Conservation (phyloP, 2,329 filamentous ascomycete genomes). For the Pseudocercospora crystallina region DNA sequence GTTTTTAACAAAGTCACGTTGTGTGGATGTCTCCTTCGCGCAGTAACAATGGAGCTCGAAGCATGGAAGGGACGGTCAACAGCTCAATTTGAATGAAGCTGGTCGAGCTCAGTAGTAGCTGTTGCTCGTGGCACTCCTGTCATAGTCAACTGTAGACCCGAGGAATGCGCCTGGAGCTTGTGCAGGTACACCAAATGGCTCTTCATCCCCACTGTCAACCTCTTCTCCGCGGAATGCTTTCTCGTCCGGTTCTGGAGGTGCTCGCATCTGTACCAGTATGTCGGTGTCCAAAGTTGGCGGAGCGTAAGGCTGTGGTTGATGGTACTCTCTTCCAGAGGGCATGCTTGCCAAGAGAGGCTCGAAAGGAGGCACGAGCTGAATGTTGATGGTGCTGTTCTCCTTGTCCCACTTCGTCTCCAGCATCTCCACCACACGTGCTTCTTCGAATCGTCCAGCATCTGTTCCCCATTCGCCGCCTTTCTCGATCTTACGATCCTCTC, state of each 20-base stretch:
- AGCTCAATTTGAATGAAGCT: no score
- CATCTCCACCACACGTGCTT: conserved; percentile 81
- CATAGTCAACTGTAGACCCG: conserved; percentile 40
- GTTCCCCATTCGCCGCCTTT: conserved; percentile 71
- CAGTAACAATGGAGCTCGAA: no score
- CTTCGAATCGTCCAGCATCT: conserved; percentile 82
- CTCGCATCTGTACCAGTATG: conserved; percentile 59
- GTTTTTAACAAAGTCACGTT: no score
- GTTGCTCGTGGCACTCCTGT: conserved; percentile 29
- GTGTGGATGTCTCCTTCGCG: no score
- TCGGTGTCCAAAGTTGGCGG: conserved; percentile 65
- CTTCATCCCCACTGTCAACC: conserved; percentile 47
- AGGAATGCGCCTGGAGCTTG: conserved; percentile 54
- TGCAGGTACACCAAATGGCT: conserved; percentile 30
- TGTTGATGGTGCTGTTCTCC: conserved; percentile 90
- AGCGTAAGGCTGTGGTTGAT: conserved; percentile 67
- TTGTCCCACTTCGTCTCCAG: conserved; percentile 86
- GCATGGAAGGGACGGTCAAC: no score
- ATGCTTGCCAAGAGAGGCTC: conserved; percentile 73
- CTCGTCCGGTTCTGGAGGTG: conserved; percentile 54
- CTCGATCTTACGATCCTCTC: conserved; percentile 77
- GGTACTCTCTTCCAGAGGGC: conserved; percentile 85
- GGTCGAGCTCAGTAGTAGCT: conserved; percentile 29
- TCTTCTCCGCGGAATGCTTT: conserved; percentile 44
- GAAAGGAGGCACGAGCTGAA: conserved; percentile 71